Conservation (phyloP, 2,329 filamentous ascomycete species). For the Phaeosphaeriaceae sp. region DNA sequence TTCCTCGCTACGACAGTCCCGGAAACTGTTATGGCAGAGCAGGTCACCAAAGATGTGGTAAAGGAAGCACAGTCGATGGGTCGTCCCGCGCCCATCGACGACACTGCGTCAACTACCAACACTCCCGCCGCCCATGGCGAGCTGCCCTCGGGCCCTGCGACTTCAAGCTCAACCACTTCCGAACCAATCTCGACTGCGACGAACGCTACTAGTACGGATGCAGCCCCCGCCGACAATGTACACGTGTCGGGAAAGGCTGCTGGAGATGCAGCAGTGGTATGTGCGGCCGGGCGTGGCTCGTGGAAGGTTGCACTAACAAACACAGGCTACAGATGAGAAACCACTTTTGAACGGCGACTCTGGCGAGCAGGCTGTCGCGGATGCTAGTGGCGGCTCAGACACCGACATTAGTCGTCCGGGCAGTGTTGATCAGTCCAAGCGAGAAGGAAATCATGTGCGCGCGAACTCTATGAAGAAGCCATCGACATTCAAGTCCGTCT, state of each 20-base stretch:
- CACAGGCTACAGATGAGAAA: slow-evolving; percentile 27
- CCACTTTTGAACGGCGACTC: slow-evolving; percentile 46
- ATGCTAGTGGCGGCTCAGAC: slow-evolving; percentile 77
- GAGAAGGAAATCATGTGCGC: slow-evolving; percentile 65
- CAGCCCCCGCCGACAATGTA: slow-evolving; percentile 21
- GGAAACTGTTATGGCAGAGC: slow-evolving; percentile 75
- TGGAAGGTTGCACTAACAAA: slow-evolving; percentile 21
- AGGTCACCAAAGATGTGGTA: slow-evolving; percentile 74
- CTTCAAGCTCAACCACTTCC: slow-evolving; percentile 32
- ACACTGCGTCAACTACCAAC: slow-evolving; percentile 67
- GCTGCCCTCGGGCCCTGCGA: slow-evolving; percentile 46
- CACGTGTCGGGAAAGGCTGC: slow-evolving; percentile 23
- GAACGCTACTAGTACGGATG: slow-evolving; percentile 30
- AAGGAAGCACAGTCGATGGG: slow-evolving; percentile 72
- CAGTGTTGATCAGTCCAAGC: slow-evolving; percentile 58
- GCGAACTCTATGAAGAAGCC: slow-evolving; percentile 72
- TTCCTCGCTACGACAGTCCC: slow-evolving; percentile 51
- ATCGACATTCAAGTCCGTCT: slow-evolving; percentile 82
- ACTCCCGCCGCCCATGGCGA: slow-evolving; percentile 60
- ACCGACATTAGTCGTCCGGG: slow-evolving; percentile 72
- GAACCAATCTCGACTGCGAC: slow-evolving; percentile 49
- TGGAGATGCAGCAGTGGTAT: slow-evolving; percentile 29
- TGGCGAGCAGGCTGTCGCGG: slow-evolving; percentile 61
- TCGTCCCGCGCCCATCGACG: slow-evolving; percentile 69
- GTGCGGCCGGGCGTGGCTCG: slow-evolving; percentile 11